Evolutionary conservation across 192 early-diverging fungal species (phyloP), one percentile per base, ranked within the genome.

Genomic region (Backusella australiensis): DNA sequence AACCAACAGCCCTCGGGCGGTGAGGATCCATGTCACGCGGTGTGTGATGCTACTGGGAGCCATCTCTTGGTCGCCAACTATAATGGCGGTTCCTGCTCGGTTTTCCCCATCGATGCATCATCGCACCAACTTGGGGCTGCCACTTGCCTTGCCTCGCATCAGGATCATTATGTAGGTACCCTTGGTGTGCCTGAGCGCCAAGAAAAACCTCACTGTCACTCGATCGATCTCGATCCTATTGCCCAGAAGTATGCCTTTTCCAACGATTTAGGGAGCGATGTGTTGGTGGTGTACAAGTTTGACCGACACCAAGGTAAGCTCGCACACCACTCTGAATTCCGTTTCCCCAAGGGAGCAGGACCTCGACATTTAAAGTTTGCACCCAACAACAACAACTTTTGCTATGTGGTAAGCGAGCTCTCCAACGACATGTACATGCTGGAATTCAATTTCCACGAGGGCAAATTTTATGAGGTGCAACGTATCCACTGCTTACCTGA

Each of bases 31-130:
- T 83, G 82, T 35, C 69, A 83, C 52, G 29, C 72, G 12, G 53
- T 68, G 11, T 44, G 77, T 17, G 80, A 81, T 65, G 68, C 66
- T 6, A 42, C 67, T 2, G 72, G 75, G 2, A 52, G 59, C 14
- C 34, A 83, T 53, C 34, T 77, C 1, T 59, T 83, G 35, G 76
- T 77, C 0, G 78, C 78, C 59, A 83, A 83, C 59, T 83, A 83
- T 32, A 72, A 29, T 32, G 76, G 82, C 26, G 82, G 82, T 1
- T 77, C 75, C 9, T 73, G 71, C 2, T 36, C 56, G 0, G 56
- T 69, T 9, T 75, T 75, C 34, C 77, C 78, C 1, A 65, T 80
- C 26, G 21, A 66, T 29, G 8, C 14, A 7, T 38, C 66, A 21
- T 29, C 34, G 32, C 44, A 12, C 34, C 29, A 7, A 29, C 35